Evolutionary conservation across 768 basidiomycete species (phyloP), one percentile per base, ranked within the genome.

Genomic region (Clitopilus passeckerianus): DNA sequence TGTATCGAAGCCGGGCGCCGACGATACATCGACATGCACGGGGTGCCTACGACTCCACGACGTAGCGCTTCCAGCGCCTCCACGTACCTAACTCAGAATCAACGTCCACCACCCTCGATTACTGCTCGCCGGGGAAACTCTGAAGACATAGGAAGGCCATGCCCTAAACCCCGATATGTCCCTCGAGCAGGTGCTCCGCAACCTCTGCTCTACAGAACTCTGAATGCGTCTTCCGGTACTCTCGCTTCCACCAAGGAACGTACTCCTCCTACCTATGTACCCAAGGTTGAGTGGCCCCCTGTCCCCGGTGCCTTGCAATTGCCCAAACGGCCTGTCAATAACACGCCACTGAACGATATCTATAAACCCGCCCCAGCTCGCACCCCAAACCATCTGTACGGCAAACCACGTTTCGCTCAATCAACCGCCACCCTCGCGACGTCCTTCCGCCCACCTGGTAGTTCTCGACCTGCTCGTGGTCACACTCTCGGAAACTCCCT

Each of bases 1-100:
- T 57, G 35, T 53, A 30, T 54, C 23, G 18, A 53, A 34, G 46
- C 46, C 4, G 46, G 46, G 3, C 46, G 12, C 5, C 15, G 9
- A 16, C 46, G 46, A 9, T 18, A 50, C 15, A 22, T 16, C 6
- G 20, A 23, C 5, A 50, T 18, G n/a, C 10, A 20, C 18, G 46
- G 46, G 5, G 5, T 15, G 3, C 12, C 43, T 5, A 37, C 50
- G 12, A 27, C 59, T 14, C 46, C 37, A 9, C 59, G 55, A 23
- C 61, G 64, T 10, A 60, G 61, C 55, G 20, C 53, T 12, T 62
- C 64, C 14, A 60, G 57, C 37, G 53, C 34, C 1, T 60, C 59
- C 34, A 30, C 52, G 1, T 59, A 59, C 55, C 34, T 54, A 2
- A 34, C 20, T 20, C 46, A n/a, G 3, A 22, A 2, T 23, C n/a